Conservation (phyloP, 2,329 filamentous ascomycete species). For the Ophiostoma triangulosporum region DNA sequence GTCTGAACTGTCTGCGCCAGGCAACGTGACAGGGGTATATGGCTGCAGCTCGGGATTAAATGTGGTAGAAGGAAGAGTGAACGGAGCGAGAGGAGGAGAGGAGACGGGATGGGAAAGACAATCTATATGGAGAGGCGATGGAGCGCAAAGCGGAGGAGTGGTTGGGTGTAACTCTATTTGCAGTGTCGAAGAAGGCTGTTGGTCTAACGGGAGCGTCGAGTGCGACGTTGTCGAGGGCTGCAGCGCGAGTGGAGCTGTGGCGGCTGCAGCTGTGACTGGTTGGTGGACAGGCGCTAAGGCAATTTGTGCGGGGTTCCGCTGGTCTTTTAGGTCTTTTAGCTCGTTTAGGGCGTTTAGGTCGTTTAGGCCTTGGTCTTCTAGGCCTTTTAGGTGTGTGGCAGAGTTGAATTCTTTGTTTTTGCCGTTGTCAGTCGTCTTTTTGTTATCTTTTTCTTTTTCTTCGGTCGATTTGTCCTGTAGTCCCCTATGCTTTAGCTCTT, state of each 20-base stretch:
- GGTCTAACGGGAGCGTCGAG: not conserved
- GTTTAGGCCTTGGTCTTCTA: not conserved
- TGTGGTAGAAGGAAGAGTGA: not conserved
- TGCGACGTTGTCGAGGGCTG: not conserved
- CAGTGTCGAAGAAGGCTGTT: not conserved
- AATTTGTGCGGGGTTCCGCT: conserved; percentile 4
- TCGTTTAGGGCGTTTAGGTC: not conserved
- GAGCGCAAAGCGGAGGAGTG: not conserved
- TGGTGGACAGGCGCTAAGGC: conserved; percentile 4
- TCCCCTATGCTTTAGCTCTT: too few species aligned
- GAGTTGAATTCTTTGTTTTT: not conserved
- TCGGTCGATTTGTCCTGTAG: too few species aligned
- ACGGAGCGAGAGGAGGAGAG: not conserved
- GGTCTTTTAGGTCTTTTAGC: not conserved
- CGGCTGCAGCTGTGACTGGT: conserved; percentile 7
- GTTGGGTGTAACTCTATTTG: conserved; percentile 2
- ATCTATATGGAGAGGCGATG: not conserved
- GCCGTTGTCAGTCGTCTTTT: not conserved
- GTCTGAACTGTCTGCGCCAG: not conserved
- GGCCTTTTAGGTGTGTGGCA: not conserved
- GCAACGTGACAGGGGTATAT: not conserved
- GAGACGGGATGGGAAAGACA: not conserved
- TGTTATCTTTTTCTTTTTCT: too few species aligned
- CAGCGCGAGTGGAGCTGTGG: not conserved
- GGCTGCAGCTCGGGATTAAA: not conserved